These are phyloP conservation scores for Trichosporon asahii DNA, from an alignment of 1,284 basidiomycete genomes.

Conservation along the genomic window DNA sequence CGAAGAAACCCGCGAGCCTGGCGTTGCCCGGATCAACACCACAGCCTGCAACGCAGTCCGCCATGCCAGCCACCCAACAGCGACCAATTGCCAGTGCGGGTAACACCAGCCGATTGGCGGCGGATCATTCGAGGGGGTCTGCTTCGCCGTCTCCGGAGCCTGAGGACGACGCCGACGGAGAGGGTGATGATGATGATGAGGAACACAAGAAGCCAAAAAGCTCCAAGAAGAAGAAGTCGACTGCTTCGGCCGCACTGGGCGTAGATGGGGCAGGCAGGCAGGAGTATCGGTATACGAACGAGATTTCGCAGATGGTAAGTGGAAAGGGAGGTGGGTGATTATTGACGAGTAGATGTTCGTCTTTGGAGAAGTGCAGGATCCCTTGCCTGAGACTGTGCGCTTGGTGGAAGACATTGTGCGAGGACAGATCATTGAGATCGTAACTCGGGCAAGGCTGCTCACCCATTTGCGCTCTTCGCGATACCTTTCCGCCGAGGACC, in stretches of 20 bases:
- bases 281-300: slow-evolving; percentile 70
- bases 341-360: slow-evolving; percentile 75
- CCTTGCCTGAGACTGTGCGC: slow-evolving; percentile 78
- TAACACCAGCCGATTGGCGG: neutral
- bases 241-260: slow-evolving; percentile 8
- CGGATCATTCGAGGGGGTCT: slow-evolving; percentile 7
- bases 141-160: slow-evolving; percentile 30
- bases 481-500: slow-evolving; percentile 84
- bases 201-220: slow-evolving; percentile 26
- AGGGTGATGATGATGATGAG: slow-evolving; percentile 40
- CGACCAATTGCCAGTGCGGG: neutral
- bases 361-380: slow-evolving; percentile 90
- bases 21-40: slow-evolving; percentile 21
- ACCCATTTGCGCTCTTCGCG: slow-evolving; percentile 78
- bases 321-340: neutral
- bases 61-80: neutral
- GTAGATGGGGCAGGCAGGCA: slow-evolving; percentile 26
- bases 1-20: slow-evolving; percentile 20
- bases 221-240: slow-evolving; percentile 32
- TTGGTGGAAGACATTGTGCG: slow-evolving; percentile 95
- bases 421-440: slow-evolving; percentile 87
- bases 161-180: slow-evolving; percentile 36
- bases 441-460: slow-evolving; percentile 81
- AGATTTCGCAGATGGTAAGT: slow-evolving; percentile 76
- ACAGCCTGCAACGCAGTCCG: neutral